These are phyloP conservation scores for Monilinia aucupariae DNA, from an alignment of 2,329 filamentous ascomycete species.

Conservation along the genomic window DNA sequence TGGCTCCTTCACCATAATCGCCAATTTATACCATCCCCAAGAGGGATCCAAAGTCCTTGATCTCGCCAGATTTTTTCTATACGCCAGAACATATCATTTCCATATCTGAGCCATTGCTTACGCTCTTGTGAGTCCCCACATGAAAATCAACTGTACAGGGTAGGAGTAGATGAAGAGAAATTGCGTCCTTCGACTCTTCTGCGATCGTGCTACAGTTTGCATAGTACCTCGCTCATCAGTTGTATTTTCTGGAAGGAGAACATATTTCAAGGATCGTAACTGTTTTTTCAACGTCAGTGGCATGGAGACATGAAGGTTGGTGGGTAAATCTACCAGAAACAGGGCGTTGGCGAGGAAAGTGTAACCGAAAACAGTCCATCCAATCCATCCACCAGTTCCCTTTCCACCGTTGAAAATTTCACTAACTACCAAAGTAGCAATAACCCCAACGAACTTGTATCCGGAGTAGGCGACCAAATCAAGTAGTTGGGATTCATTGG, in stretches of 20 bases:
- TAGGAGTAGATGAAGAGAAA: conserved; percentile 95
- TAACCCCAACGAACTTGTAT: conserved; percentile 98
- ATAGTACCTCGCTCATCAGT: conserved; percentile 55
- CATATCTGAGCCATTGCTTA: conserved; percentile 16
- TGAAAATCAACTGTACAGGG: conserved; percentile 86
- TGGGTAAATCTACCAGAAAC: conserved; percentile 66
- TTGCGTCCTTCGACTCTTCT: conserved; percentile 82
- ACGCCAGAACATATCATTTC: conserved; percentile 2
- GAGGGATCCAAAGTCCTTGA: conserved; percentile 1
- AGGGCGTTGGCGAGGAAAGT: conserved; percentile 92
- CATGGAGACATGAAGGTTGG: not conserved
- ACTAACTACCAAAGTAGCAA: conserved; percentile 74
- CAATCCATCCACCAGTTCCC: conserved; percentile 80
- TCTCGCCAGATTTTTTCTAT: not conserved
- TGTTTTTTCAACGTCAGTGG: conserved; percentile 37
- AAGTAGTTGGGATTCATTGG: conserved; percentile 85
- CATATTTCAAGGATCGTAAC: conserved; percentile 94
- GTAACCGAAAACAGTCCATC: conserved; percentile 85
- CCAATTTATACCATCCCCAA: not conserved
- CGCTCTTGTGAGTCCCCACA: conserved; percentile 66
- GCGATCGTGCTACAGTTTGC: conserved; percentile 72
- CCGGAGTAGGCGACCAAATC: conserved; percentile 94
- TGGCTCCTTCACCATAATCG: not conserved
- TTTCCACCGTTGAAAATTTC: conserved; percentile 72
- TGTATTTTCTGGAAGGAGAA: conserved; percentile 79